Evolutionary conservation across 805 yeast genomes (phyloP), one percentile per base, ranked within the genome.

Genomic region (Candida tammaniensis): DNA sequence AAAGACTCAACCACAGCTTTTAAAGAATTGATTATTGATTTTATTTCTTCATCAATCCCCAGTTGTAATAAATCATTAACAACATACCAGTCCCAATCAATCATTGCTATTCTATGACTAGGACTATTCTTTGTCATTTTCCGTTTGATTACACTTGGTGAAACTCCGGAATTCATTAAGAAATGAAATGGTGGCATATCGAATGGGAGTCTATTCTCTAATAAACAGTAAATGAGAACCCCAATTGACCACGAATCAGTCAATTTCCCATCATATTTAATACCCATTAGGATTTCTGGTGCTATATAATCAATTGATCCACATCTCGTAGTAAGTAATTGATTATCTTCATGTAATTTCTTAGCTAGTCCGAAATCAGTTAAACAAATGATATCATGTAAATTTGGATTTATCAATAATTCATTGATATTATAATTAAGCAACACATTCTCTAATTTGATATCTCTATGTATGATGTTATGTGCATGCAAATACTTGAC

Each of bases 271-370:
- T 91, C 91, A 52, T 93, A 93, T 5, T 87, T 82, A 36, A 86
- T 69, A 1, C 98, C 98, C 78, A 93, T 76, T 24, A 93, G 64
- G 16, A 93, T 61, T 52, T 93, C 99, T 0, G 98, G 99, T 0
- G 96, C 82, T 5, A 93, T 95, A 50, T 93, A 93, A 55, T 93
- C 98, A 43, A 86, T 96, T 1, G 96, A 86, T 0, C 99, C 98
- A 57, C 98, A 93, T 41, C 98, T 63, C 1, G 98, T 91, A 2
- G 85, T 73, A 17, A 94, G 68, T 38, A 82, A 48, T 17, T 87
- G 84, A 44, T 75, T 66, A 1, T 64, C 70, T 1, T 77, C 73
- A 31, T 73, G 78, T 16, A 91, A 72, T 31, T 70, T 64, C 47
- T 87, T 80, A 8, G 95, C 82, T 17, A 93, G 70, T 0, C 99